Evolutionary conservation across 2,329 filamentous ascomycete species (phyloP).

Genomic region (Davidsoniella australis): DNA sequence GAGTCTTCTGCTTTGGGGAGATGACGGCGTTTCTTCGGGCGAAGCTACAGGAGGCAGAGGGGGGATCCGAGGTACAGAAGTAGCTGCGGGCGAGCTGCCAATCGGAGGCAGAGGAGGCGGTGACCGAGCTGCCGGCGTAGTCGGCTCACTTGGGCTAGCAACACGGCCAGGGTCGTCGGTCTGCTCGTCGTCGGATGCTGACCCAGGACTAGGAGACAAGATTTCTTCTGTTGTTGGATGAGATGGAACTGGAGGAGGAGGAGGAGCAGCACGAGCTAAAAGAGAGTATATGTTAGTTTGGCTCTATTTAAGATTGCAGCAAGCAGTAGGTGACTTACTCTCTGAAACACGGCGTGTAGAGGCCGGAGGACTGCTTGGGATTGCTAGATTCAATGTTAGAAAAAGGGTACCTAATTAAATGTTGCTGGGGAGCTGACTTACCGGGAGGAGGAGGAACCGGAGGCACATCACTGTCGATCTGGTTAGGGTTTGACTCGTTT

Average conservation of each 20-base stretch:
- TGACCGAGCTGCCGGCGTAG: slow-evolving; percentile 21
- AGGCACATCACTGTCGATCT: slow-evolving; percentile 11
- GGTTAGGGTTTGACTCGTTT: neutral
- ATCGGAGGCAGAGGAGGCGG: slow-evolving; percentile 26
- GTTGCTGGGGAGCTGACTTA: neutral
- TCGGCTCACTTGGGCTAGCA: slow-evolving; percentile 17
- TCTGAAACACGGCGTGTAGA: slow-evolving; percentile 42
- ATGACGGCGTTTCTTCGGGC: slow-evolving; percentile 27
- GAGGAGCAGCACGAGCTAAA: slow-evolving; percentile 45
- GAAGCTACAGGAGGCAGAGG: slow-evolving; percentile 20
- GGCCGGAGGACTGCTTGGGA: slow-evolving; percentile 34
- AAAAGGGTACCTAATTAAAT: neutral
- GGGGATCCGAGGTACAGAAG: slow-evolving; percentile 16
- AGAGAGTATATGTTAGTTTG: slow-evolving; percentile 3
- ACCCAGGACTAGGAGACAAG: slow-evolving; percentile 57
- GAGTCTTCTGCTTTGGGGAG: slow-evolving; percentile 31
- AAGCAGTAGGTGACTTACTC: slow-evolving; percentile 29
- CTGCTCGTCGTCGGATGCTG: slow-evolving; percentile 77
- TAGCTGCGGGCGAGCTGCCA: slow-evolving; percentile 10
- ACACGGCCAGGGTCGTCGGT: slow-evolving; percentile 30
- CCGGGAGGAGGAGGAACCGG: slow-evolving; percentile 15
- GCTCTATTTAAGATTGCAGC: neutral
- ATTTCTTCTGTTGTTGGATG: slow-evolving; percentile 33
- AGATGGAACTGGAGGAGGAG: slow-evolving; percentile 33
- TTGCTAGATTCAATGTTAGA: slow-evolving; percentile 18